A percentile compares a stretch with the other conserved stretches of the same genome.
Evolutionary conservation across 164 flowering plant genomes (phyloP).

Genomic region (Berberis thunbergii): DNA sequence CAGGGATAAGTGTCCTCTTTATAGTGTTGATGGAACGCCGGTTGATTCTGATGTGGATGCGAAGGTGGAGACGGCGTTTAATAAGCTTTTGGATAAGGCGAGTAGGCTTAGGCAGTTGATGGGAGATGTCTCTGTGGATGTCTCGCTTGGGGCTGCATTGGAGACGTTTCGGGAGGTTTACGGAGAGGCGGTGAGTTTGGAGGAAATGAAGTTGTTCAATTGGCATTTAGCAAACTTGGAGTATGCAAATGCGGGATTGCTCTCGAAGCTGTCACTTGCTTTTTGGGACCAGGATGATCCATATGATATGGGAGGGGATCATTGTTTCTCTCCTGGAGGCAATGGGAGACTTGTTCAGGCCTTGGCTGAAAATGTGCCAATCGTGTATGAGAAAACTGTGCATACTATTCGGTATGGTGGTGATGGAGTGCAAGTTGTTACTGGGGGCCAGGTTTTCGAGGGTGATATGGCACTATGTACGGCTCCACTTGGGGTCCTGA

Average conservation of each 20-base stretch:
- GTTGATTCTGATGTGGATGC: slow-evolving; percentile 69
- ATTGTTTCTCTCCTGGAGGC: slow-evolving; percentile 94
- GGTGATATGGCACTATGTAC: slow-evolving; percentile 92
- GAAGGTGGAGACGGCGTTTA: slow-evolving; percentile 74
- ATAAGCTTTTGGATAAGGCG: slow-evolving; percentile 73
- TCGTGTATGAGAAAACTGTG: slow-evolving; percentile 74
- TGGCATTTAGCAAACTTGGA: slow-evolving; percentile 99
- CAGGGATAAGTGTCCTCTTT: slow-evolving; percentile 92
- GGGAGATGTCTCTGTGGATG: slow-evolving; percentile 94
- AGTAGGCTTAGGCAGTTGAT: slow-evolving; percentile 75
- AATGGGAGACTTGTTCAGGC: slow-evolving; percentile 86
- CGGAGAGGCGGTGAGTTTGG: slow-evolving; percentile 55
- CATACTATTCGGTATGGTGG: slow-evolving; percentile 64
- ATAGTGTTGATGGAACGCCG: slow-evolving; percentile 62
- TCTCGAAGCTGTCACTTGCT: slow-evolving; percentile 91
- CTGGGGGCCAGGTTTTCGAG: slow-evolving; percentile 82
- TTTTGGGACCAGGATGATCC: slow-evolving; percentile 99
- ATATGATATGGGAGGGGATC: slow-evolving; percentile 99
- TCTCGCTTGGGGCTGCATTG: slow-evolving; percentile 87
- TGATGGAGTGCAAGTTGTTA: slow-evolving; percentile 79
- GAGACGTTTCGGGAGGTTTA: slow-evolving; percentile 70
- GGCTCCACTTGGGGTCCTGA: slow-evolving; percentile 92
- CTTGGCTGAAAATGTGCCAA: slow-evolving; percentile 70
- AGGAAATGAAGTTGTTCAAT: slow-evolving; percentile 76
- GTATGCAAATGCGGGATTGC: slow-evolving; percentile 91